Conservation (phyloP, 306 rosid species). For the Sicyos baderoa region DNA sequence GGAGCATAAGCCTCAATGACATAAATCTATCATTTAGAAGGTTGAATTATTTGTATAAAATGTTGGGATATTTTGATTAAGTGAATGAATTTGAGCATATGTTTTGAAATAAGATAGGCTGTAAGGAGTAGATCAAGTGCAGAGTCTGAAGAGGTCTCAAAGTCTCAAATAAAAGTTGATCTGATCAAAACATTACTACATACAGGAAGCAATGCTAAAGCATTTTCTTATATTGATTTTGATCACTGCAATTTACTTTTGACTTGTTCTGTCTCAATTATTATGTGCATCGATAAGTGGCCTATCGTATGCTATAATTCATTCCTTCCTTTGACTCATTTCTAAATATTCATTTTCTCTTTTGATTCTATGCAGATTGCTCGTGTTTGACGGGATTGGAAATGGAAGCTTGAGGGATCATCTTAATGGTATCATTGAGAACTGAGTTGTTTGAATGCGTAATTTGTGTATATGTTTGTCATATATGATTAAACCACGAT, state of each 20-base stretch:
- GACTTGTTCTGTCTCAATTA: background rate
- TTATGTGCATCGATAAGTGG: background rate
- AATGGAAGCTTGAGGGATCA: conserved; percentile 89
- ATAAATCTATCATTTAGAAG: background rate
- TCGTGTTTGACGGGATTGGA: conserved; percentile 64
- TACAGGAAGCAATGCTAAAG: background rate
- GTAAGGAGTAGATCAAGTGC: background rate
- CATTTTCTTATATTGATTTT: background rate
- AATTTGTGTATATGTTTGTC: background rate
- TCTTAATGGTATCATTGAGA: conserved; percentile 56
- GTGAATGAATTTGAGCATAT: background rate
- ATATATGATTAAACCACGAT: background rate
- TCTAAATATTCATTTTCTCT: background rate
- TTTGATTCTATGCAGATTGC: conserved; percentile 43
- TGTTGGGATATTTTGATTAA: background rate
- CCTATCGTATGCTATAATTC: background rate
- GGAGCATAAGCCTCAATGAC: background rate
- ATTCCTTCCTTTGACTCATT: background rate
- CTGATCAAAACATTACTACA: background rate
- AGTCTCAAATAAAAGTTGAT: background rate
- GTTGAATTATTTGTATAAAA: background rate
- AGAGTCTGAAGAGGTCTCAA: background rate
- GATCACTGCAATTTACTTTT: background rate
- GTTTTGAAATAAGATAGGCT: conserved; percentile 5
- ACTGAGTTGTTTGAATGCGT: conserved; percentile 9